These are phyloP conservation scores for Phaeosphaeriaceae sp. DNA, from an alignment of 2,329 filamentous ascomycete species.

Conservation along the genomic window DNA sequence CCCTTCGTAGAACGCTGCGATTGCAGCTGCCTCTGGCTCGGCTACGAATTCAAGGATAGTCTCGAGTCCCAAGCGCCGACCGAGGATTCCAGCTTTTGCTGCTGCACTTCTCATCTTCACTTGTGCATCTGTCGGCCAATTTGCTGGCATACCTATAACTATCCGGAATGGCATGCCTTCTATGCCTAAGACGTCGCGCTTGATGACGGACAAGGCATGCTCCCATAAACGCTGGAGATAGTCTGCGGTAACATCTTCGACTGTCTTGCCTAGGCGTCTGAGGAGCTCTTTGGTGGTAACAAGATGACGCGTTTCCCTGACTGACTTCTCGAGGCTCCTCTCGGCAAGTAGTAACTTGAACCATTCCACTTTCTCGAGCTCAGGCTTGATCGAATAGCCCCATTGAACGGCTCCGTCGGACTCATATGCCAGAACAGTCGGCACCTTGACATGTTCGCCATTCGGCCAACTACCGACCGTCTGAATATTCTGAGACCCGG, in stretches of 20 bases:
- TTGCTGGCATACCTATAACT: slow-evolving; percentile 13
- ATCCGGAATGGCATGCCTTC: slow-evolving; percentile 12
- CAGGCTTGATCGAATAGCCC: slow-evolving; percentile 14
- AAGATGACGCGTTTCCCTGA: slow-evolving; percentile 4
- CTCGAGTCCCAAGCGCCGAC: not conserved
- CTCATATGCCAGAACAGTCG: slow-evolving; percentile 12
- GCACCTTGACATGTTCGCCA: slow-evolving; percentile 10
- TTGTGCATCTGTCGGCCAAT: slow-evolving; percentile 12
- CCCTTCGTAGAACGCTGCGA: slow-evolving; percentile 8
- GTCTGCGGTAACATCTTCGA: slow-evolving; percentile 11
- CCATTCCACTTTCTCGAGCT: slow-evolving; percentile 8
- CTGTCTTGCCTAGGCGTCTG: slow-evolving; percentile 2
- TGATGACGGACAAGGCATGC: slow-evolving; percentile 8
- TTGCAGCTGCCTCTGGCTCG: slow-evolving; percentile 9
- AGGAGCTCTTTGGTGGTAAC: slow-evolving; percentile 4
- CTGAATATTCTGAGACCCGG: not conserved
- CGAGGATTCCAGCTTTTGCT: not conserved
- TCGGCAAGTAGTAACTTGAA: slow-evolving; percentile 18
- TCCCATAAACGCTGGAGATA: slow-evolving; percentile 14
- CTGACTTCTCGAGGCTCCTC: slow-evolving; percentile 2
- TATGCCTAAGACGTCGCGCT: not conserved
- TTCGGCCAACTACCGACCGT: slow-evolving; percentile 9
- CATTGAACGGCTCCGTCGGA: slow-evolving; percentile 9
- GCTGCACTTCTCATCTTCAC: slow-evolving; percentile 10
- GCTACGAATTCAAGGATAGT: slow-evolving; percentile 5